phyloP scores from a whole-genome alignment of 2,329 filamentous ascomycete species.

The Alternaria burnsii region DNA sequence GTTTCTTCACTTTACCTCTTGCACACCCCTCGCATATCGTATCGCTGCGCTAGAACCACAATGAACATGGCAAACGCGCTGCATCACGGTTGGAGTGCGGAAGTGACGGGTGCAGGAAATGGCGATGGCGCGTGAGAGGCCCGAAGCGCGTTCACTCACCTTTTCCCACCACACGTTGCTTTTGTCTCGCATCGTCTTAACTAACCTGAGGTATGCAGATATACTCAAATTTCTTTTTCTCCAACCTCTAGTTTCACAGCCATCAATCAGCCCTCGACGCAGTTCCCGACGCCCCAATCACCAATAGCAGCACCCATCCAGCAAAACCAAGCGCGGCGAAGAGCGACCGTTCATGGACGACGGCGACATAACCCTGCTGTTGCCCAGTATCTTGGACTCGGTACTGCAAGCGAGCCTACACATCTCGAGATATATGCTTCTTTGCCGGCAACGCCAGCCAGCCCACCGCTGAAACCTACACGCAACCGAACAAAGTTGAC shows the following conservation, averaged over 20 bases:
- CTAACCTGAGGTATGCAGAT: slow-evolving; percentile 17
- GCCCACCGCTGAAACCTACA: slow-evolving; percentile 4
- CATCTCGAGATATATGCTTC: slow-evolving; percentile 30
- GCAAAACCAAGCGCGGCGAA: slow-evolving; percentile 13
- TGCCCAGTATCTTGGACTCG: slow-evolving; percentile 41
- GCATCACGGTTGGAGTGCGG: slow-evolving; percentile 14
- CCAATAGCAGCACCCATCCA: slow-evolving; percentile 9
- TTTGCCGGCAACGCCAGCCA: slow-evolving; percentile 6
- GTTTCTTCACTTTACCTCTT: slow-evolving; percentile 1
- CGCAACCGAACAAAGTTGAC: slow-evolving; percentile 25
- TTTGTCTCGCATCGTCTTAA: slow-evolving; percentile 1
- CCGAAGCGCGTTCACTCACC: slow-evolving; percentile 24
- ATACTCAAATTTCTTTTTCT: not conserved
- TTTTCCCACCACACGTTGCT: slow-evolving; percentile 6
- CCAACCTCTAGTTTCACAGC: slow-evolving; percentile 36
- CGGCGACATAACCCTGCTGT: slow-evolving; percentile 36
- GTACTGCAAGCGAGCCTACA: slow-evolving; percentile 23
- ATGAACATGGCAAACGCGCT: slow-evolving; percentile 7
- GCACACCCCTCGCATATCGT: slow-evolving; percentile 1
- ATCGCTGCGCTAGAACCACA: not conserved
- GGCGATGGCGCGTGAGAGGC: slow-evolving; percentile 35
- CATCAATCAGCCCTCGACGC: slow-evolving; percentile 30
- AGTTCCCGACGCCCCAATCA: slow-evolving; percentile 21
- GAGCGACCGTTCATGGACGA: not conserved
- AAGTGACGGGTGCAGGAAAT: slow-evolving; percentile 10